Evolutionary conservation across 2,329 filamentous ascomycete species (phyloP).

Genomic region (Aspergillus amoenus): DNA sequence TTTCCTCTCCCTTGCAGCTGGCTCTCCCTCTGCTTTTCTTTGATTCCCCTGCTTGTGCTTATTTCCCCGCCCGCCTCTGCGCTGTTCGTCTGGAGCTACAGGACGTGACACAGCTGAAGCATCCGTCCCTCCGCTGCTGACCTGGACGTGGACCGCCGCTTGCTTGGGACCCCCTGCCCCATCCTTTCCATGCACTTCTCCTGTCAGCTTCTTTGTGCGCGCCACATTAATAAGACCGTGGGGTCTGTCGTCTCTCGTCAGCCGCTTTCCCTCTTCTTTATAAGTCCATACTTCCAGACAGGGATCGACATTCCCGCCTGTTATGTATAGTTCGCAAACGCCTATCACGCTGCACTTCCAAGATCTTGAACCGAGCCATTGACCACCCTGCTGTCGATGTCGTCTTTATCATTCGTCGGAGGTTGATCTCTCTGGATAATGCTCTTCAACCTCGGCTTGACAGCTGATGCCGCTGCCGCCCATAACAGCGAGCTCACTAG

Average conservation of each 20-base stretch:
- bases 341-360: neutral
- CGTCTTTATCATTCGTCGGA: slow-evolving; percentile 8
- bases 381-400: slow-evolving; percentile 16
- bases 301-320: neutral
- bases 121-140: slow-evolving; percentile 5
- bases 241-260: neutral
- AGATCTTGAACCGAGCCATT: neutral
- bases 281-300: neutral
- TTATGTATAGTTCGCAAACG: slow-evolving; percentile 1
- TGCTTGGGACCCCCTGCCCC: neutral
- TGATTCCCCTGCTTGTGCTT: slow-evolving; percentile 4
- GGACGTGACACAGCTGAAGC: slow-evolving; percentile 11
- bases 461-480: slow-evolving; percentile 45
- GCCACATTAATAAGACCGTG: neutral
- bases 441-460: slow-evolving; percentile 44
- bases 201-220: slow-evolving; percentile 1
- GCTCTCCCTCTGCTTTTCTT: neutral
- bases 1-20: neutral
- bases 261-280: neutral
- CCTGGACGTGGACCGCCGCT: neutral
- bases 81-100: neutral
- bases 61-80: slow-evolving; percentile 5
- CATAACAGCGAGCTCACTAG: slow-evolving; percentile 37
- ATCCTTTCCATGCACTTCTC: neutral
- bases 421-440: slow-evolving; percentile 29